Conservation (phyloP, 768 basidiomycete genomes). For the Austroboletus festivus region DNA sequence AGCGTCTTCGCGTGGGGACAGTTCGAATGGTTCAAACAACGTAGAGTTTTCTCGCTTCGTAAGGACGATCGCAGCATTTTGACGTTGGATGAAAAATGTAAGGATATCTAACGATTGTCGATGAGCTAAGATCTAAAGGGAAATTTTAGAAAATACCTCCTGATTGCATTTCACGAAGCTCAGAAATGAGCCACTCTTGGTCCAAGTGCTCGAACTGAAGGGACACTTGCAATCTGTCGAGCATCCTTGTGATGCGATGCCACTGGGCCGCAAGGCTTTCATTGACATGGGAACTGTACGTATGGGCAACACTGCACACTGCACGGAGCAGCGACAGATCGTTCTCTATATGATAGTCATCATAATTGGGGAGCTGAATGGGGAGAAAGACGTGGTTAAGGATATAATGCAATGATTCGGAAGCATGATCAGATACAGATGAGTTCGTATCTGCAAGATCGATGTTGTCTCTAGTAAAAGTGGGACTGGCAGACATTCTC, state of each 20-base stretch:
- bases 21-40: conserved; percentile 42
- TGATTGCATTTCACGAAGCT: background rate
- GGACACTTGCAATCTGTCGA: conserved; percentile 2
- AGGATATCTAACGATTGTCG: conserved; percentile 30
- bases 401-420: background rate
- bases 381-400: conserved; percentile 14
- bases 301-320: conserved; percentile 1
- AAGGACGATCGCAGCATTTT: conserved; percentile 42
- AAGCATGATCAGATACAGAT: background rate
- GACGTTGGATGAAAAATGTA: conserved; percentile 36
- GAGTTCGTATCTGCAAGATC: background rate
- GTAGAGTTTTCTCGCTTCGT: conserved; percentile 22
- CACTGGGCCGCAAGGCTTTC: background rate
- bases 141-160: background rate
- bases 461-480: no score
- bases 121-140: background rate
- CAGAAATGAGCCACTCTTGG: background rate
- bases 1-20: conserved; percentile 27
- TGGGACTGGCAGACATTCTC: no score
- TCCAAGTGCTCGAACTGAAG: background rate
- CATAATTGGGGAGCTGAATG: background rate
- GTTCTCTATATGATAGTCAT: conserved; percentile 1
- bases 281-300: background rate
- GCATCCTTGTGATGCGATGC: conserved; percentile 1
- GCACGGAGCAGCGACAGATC: conserved; percentile 1